Evolutionary conservation across 257 asterid genomes (phyloP), one percentile per base, ranked within the genome.

Genomic region (Plantago major): DNA sequence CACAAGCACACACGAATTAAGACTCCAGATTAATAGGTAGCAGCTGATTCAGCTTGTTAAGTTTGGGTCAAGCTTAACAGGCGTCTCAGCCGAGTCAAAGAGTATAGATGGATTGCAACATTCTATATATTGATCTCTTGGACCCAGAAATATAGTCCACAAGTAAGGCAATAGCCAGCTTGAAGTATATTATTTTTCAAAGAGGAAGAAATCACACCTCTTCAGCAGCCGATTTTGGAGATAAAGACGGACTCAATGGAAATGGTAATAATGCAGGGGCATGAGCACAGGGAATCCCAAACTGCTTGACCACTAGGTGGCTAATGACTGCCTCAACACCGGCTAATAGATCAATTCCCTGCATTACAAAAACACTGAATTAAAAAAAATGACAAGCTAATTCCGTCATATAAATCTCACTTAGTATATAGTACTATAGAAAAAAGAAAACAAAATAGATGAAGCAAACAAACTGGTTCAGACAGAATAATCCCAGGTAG

Each of bases 321-420:
- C 98, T 90, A 71, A 90, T 88, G 64, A 90, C 89, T 15, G 94
- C 98, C 76, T 90, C 98, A 51, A 90, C 89, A 43, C 98, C 96
- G 11, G 94, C 96, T 82, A 90, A 82, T 67, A 74, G 68, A 82
- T 88, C 98, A 28, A 90, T 65, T 48, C 98, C 96, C 98, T 90
- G 73, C 66, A 63, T 15, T 38, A 13, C 37, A 42, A 63, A 53
- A 52, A 37, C 47, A 67, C 3, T 55, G 50, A 40, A 59, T 58
- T n/a, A n/a, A 22, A 22, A 54, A 64, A 48, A 58, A 52, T 28
- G 48, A 69, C 51, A 48, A 18, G 51, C 46, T 13, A 55, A 55
- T 17, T 13, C 17, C 1, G 33, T 4, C 15, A 14, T 11, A 47
- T 13, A 9, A 33, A 33, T 7, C 40, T 33, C 40, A 33, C 8